Base-by-base conservation (phyloP, 2,329 filamentous ascomycete genomes). In the Calonectria hongkongensis region DNA sequence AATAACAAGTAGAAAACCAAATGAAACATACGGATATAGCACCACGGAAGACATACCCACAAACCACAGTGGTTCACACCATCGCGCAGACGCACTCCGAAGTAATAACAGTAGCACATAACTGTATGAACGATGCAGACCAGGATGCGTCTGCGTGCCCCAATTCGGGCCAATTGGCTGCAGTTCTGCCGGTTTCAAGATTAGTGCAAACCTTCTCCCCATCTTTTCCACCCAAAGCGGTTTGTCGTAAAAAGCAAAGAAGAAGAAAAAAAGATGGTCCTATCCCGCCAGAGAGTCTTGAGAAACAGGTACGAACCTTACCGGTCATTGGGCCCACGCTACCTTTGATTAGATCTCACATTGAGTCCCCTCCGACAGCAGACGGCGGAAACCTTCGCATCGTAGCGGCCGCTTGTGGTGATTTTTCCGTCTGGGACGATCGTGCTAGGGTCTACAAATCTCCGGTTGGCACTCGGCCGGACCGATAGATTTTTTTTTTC, bases 171-270 rank as follows among this genome's bases (percentile, higher is more conserved):
- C 51, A 56, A 56, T 56, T 56, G 51, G 51, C 51, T 36, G 18
- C 51, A 36, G n/a, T 18, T 56, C 30, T 33, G 48, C 48, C 48
- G 48, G 48, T 51, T 51, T 51, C 51, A 56, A 56, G 51, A 56
- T 56, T 56, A 56, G 51, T 56, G 51, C 51, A 56, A 56, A 56
- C 51, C 51, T 56, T 56, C 51, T 56, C 51, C 51, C 51, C 51
- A 56, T 56, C 51, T 56, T 56, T 56, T 56, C 51, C 10, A 36
- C 51, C 51, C 30, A 56, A 56, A 56, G 10, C 18, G 51, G 51
- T 56, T 56, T 56, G 51, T 56, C 51, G 51, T 56, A 56, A 45
- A 45, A 45, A 45, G n/a, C 8, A 45, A 21, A 45, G n/a, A 45
- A 56, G 21, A 21, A 21, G 21, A 56, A 18, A 51, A 28, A 18